Evolutionary conservation across 73 alveolate genomes (phyloP), one percentile per base, ranked within the genome.

Genomic region (Urostyla sp.): DNA sequence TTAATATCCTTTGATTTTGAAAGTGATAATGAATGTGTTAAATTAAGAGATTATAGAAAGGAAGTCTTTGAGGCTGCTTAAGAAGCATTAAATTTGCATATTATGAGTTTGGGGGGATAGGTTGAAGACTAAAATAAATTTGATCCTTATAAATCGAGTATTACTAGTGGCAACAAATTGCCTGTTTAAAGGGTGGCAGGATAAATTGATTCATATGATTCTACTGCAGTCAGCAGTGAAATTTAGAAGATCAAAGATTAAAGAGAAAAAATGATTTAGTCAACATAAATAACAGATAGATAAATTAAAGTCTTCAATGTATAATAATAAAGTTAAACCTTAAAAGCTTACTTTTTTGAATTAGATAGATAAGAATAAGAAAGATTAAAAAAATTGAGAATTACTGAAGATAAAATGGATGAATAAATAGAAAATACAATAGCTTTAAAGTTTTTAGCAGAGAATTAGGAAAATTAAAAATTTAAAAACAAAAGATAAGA

Each of bases 401-500:
- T 69, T 5, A 11, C 54, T 13, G 69, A 69, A 16, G 84, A 69
- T 6, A 69, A 69, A 23, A 16, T 38, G n/a, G 87, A 84, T 8
- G 88, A 75, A 34, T 72, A 75, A 31, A 43, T 75, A 1, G 80
- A 53, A 56, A 7, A 69, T 28, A 56, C 67, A 2, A 4, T 7
- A 15, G 92, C 87, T 15, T 36, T 84, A 48, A 74, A 59, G 66
- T 49, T 75, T 18, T 28, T 75, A 43, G 92, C 88, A 15, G 92
- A 83, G 28, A 72, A 73, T 34, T 80, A 66, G 16, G 45, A 83
- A 44, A 30, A 35, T 20, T 43, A 63, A 7, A 48, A 83, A 27
- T 83, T 83, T 46, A 76, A 76, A 32, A 57, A 43, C 30, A 85
- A 85, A 53, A 57, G 93, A 26, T 34, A 44, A 13, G 74, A 76